Percentiles rank a stretch among this genome's conserved stretches.
phyloP scores from a whole-genome alignment of 2,329 filamentous ascomycete species.

The Nemania abortiva region DNA sequence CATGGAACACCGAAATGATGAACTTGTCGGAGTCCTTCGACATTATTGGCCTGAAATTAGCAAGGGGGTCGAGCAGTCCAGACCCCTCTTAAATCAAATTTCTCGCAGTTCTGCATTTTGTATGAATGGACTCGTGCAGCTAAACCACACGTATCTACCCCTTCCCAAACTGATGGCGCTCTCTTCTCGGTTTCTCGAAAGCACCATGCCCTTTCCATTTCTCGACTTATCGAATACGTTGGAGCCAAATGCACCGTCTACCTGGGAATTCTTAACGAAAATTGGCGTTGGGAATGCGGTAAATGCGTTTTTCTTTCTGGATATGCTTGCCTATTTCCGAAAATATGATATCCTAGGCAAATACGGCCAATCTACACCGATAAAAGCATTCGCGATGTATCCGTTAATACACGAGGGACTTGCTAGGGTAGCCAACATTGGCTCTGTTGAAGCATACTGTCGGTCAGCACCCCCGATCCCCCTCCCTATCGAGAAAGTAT shows the following conservation, averaged over 20 bases:
- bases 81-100: conserved; percentile 8
- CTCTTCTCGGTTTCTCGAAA: not conserved
- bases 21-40: conserved; percentile 11
- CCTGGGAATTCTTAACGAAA: conserved; percentile 11
- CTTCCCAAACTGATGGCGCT: not conserved
- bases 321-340: conserved; percentile 10
- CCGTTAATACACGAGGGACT: not conserved
- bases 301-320: conserved; percentile 1
- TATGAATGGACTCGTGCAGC: not conserved
- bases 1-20: not conserved
- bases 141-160: conserved; percentile 7
- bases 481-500: not conserved
- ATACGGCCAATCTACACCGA: conserved; percentile 6
- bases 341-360: not conserved
- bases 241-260: conserved; percentile 4
- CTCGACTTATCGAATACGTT: conserved; percentile 10
- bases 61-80: not conserved
- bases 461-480: conserved; percentile 1
- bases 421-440: no score
- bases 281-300: not conserved
- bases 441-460: not conserved
- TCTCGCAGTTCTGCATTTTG: not conserved
- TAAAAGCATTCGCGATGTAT: not conserved
- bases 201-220: conserved; percentile 4
- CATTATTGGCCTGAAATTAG: conserved; percentile 1